Percentiles rank a stretch among this genome's conserved stretches.
Conservation (phyloP, 352 stramenopile genomes). For the Halophytophthora polymorphica region DNA sequence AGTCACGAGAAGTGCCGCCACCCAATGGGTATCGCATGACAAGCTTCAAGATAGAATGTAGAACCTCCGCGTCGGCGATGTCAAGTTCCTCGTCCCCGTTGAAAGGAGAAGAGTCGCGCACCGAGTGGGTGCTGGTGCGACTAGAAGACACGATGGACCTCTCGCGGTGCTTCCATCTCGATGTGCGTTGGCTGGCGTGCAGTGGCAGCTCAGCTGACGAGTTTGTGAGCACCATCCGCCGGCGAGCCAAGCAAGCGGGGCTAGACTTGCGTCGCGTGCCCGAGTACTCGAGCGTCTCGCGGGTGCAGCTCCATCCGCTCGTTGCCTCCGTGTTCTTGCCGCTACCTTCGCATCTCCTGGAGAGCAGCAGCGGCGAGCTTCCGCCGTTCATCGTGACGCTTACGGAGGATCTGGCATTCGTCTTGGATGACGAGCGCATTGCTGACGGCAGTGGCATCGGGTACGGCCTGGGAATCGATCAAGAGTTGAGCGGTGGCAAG, state of each 20-base stretch:
- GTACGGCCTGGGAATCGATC: constrained; percentile 62
- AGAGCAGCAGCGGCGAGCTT: constrained; percentile 10
- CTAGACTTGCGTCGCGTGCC: constrained; percentile 71
- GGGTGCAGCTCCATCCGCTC: constrained; percentile 71
- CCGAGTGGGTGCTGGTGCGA: constrained; percentile 72
- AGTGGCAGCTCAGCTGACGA: constrained; percentile 72
- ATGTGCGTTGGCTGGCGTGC: constrained; percentile 78
- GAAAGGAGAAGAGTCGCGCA: constrained; percentile 44
- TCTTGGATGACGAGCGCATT: constrained; percentile 70
- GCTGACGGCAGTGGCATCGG: constrained; percentile 59
- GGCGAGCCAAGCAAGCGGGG: constrained; percentile 61
- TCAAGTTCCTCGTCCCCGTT: constrained; percentile 11
- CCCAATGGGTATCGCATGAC: constrained; percentile 25
- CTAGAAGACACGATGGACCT: constrained; percentile 63
- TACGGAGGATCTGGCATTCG: constrained; percentile 49
- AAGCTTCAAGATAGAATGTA: constrained; percentile 50
- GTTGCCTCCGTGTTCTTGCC: constrained; percentile 66
- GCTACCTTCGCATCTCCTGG: constrained; percentile 23
- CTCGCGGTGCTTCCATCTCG: constrained; percentile 60
- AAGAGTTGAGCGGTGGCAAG: constrained; percentile 28
- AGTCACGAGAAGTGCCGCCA: constrained; percentile 4
- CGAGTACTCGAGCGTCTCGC: constrained; percentile 68
- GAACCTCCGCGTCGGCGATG: constrained; percentile 15
- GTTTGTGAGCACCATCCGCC: constrained; percentile 60
- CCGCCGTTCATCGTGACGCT: constrained; percentile 29